A percentile compares a stretch with the other conserved stretches of the same genome.
These are phyloP conservation scores for Boletus reticulatus DNA, from an alignment of 768 basidiomycete species.

Conservation along the genomic window DNA sequence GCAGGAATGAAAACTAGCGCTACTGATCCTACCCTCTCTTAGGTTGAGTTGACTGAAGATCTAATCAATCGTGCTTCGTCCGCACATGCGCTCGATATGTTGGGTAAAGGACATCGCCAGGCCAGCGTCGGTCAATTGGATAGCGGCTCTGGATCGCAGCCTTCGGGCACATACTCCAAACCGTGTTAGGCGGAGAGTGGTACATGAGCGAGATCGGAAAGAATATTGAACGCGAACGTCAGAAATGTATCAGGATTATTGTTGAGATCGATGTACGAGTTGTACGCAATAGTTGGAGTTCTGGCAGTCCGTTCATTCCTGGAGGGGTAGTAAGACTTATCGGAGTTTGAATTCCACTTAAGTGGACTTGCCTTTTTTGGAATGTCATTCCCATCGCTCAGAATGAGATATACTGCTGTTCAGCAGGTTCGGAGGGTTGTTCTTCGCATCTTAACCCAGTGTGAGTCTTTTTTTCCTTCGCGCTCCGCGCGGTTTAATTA, in stretches of 20 bases:
- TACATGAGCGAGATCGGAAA: not conserved
- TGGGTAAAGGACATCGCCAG: slow-evolving; percentile 32
- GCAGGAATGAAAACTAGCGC: not conserved
- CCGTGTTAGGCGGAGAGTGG: slow-evolving; percentile 45
- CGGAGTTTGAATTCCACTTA: no score
- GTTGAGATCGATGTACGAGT: not conserved
- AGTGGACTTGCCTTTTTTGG: no score
- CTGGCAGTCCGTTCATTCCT: no score
- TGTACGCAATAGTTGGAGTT: not conserved
- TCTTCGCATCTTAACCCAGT: no score
- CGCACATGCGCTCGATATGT: slow-evolving; percentile 47
- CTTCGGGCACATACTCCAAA: slow-evolving; percentile 67
- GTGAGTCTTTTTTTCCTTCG: no score
- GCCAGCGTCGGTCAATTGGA: slow-evolving; percentile 46
- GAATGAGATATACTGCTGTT: no score
- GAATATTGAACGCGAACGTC: not conserved
- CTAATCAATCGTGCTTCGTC: slow-evolving; percentile 48
- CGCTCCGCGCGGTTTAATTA: no score
- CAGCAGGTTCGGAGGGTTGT: no score
- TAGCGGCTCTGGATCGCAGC: slow-evolving; percentile 42
- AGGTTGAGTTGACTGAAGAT: slow-evolving; percentile 66
- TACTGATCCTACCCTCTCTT: not conserved
- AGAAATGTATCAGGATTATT: not conserved
- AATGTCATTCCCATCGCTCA: no score
- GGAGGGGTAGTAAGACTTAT: no score